Evolutionary conservation across 2,329 filamentous ascomycete species (phyloP).

Genomic region (Claviceps monticola): DNA sequence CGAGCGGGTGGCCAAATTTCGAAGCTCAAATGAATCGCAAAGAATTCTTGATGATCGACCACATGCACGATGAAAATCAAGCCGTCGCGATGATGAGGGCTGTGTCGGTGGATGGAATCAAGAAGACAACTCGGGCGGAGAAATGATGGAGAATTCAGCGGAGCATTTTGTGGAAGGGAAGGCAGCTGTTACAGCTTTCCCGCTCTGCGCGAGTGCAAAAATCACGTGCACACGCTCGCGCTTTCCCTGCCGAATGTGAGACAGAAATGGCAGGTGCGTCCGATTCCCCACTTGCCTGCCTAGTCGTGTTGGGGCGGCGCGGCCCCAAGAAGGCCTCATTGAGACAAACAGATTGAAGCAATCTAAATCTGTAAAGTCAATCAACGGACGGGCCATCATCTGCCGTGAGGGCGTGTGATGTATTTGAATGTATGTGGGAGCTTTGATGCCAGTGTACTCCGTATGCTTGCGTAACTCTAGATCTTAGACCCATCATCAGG

Average conservation of each 20-base stretch:
- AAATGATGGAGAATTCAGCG: neutral
- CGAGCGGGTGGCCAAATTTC: neutral
- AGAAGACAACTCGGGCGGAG: neutral
- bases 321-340: no score
- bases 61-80: neutral
- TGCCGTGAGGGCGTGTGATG: no score
- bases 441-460: no score
- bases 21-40: neutral
- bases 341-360: no score
- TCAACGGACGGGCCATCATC: no score
- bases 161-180: neutral
- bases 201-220: neutral
- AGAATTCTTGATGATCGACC: neutral
- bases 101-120: neutral
- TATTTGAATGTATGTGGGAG: no score
- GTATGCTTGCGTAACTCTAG: no score
- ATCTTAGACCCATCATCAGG: no score
- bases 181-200: neutral
- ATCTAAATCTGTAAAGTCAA: no score
- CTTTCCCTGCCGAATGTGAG: neutral
- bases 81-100: slow-evolving; percentile 1
- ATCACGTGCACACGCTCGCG: neutral
- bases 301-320: no score
- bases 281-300: neutral
- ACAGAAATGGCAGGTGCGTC: neutral